Percentiles rank a stretch among this genome's conserved stretches.
These are phyloP conservation scores for Xylaria sp. DNA, from an alignment of 2,329 filamentous ascomycete species.

Conservation along the genomic window DNA sequence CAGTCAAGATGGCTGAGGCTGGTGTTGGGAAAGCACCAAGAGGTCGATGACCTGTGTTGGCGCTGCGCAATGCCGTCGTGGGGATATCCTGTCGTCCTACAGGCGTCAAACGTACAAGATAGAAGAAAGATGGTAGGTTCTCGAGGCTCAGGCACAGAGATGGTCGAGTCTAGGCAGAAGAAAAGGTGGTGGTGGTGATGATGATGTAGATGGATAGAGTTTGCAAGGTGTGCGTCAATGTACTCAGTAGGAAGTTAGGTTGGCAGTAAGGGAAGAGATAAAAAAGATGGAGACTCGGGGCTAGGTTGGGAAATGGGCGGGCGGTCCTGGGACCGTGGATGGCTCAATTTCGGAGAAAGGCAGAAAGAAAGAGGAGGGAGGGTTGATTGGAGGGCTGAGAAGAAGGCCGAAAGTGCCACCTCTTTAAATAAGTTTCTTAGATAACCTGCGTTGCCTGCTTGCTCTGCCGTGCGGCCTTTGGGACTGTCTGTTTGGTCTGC, in stretches of 20 bases:
- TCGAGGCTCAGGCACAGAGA: neutral
- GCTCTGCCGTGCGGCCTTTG: neutral
- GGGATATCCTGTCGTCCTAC: conserved; percentile 10
- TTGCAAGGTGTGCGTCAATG: conserved; percentile 3
- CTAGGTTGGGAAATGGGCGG: conserved; percentile 14
- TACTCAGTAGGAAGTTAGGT: no score
- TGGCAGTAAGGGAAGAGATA: neutral
- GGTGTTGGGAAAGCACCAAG: conserved; percentile 15
- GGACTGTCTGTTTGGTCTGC: neutral
- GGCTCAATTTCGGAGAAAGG: conserved; percentile 21
- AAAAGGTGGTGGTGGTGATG: conserved; percentile 24
- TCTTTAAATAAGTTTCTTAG: neutral
- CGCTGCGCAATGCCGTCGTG: conserved; percentile 20
- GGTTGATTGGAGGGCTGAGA: conserved; percentile 15
- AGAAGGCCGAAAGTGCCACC: conserved; percentile 18
- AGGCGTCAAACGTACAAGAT: neutral
- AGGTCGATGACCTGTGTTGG: conserved; percentile 20
- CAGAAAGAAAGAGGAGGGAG: neutral
- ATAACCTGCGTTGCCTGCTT: neutral
- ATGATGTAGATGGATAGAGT: neutral
- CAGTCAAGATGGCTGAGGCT: conserved; percentile 22
- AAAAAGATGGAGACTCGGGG: conserved; percentile 24
- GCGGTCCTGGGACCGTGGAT: conserved; percentile 16
- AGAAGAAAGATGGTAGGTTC: neutral
- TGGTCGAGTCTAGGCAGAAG: conserved; percentile 2